Base-by-base conservation (phyloP, 805 yeast species). In the Wickerhamomyces subpelliculosus region DNA sequence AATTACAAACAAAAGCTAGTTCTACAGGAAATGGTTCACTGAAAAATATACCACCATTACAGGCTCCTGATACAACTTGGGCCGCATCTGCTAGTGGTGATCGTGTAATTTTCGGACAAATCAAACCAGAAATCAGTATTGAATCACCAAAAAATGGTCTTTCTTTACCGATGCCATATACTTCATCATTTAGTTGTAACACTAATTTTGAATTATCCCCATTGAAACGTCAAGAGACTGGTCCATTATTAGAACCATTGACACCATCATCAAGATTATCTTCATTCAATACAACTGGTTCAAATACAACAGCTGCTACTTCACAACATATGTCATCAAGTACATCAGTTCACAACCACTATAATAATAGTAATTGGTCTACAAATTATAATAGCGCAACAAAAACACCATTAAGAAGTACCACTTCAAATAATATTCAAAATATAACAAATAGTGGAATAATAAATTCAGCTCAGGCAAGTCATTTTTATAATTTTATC, bases 201-300 rank as follows among this genome's bases (percentile, higher is more conserved):
- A 75, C 82, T 20, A 79, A 73, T 50, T 69, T 79, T 44, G 85
- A 80, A 49, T 56, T 80, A 17, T 75, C 80, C 19, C 86, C 86
- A 8, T 52, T 76, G 32, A 66, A 75, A 44, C 62, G 72, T 6
- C 66, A 68, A 39, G 81, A 75, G 40, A 73, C 82, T 4, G 85
- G 84, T 2, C 84, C 85, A 6, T 58, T 79, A 31, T 60, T 79
- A 35, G 84, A 78, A 55, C 84, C 86, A 12, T 57, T 76, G 35
- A 75, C 84, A 5, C 84, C 84, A 13, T 73, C 67, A 5, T 49
- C 57, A n/a, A 44, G 50, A 33, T 22, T 44, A 8, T 48, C 47
- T 8, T 42, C 54, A 9, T 49, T 42, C 30, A 26, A 46, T 1
- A 27, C 41, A 11, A 26, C 30, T 9, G 9, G n/a, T 10, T 19